Evolutionary conservation across 2,329 filamentous ascomycete genomes (phyloP).

Genomic region (Colletotrichum sp.): DNA sequence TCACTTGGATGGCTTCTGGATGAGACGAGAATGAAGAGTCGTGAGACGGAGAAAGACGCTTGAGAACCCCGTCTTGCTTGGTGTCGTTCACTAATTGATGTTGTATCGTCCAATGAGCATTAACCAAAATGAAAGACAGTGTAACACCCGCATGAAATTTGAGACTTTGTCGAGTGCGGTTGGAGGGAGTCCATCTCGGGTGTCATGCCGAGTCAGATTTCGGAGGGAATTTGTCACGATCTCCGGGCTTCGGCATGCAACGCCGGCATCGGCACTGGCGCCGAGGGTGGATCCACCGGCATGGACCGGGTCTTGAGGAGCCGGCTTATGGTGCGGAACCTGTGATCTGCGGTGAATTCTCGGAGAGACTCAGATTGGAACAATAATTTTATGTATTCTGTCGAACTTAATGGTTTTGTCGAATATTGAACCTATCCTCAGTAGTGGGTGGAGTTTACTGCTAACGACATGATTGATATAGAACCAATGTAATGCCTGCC

Average conservation of each 20-base stretch:
- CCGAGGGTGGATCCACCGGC: not conserved
- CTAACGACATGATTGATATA: not conserved
- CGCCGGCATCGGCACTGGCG: not conserved
- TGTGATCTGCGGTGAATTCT: rapidly evolving
- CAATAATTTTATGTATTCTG: not conserved
- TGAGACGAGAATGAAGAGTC: not conserved
- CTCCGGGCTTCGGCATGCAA: not conserved
- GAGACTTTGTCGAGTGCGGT: not conserved
- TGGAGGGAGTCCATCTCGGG: not conserved
- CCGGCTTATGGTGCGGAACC: not conserved
- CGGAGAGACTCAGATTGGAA: rapidly evolving
- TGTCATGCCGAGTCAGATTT: not conserved
- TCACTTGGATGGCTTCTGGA: not conserved
- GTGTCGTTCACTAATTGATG: not conserved
- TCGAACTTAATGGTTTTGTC: not conserved
- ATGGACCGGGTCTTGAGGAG: not conserved
- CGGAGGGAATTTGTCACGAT: constrained; percentile 1
- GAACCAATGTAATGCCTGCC: not conserved
- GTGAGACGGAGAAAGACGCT: not conserved
- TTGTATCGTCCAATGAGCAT: not conserved
- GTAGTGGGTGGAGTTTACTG: not conserved
- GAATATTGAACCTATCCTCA: not conserved
- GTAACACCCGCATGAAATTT: not conserved
- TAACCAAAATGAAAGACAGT: not conserved
- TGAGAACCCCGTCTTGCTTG: not conserved